phyloP scores from a whole-genome alignment of 805 yeast species.

The Pichia ethanolica region DNA sequence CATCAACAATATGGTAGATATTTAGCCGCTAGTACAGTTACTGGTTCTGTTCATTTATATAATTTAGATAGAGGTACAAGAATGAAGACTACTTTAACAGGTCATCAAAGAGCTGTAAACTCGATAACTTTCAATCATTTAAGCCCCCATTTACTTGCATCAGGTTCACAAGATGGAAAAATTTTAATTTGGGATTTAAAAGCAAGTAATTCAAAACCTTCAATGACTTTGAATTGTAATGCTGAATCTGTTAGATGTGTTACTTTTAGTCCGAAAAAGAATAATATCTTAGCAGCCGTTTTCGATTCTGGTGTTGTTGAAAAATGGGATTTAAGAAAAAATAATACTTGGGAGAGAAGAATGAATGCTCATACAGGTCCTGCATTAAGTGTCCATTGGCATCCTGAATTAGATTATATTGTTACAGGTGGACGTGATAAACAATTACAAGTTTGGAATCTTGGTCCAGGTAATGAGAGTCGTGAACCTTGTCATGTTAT shows the following conservation, averaged over 20 bases:
- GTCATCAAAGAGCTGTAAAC: conserved; percentile 41
- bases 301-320: conserved; percentile 87
- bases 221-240: conserved; percentile 46
- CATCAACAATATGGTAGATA: conserved; percentile 31
- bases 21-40: conserved; percentile 39
- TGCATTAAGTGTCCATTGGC: conserved; percentile 83
- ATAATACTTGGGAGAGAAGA: conserved; percentile 54
- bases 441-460: conserved; percentile 69
- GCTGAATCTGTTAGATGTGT: conserved; percentile 64
- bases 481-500: conserved; percentile 63
- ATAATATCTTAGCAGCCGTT: conserved; percentile 60
- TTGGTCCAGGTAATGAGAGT: conserved; percentile 33
- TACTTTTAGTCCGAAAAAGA: conserved; percentile 45
- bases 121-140: conserved; percentile 34
- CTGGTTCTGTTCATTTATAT: conserved; percentile 37
- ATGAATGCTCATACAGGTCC: conserved; percentile 90
- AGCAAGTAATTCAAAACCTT: conserved; percentile 37
- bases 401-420: conserved; percentile 72
- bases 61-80: conserved; percentile 25
- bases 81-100: conserved; percentile 27
- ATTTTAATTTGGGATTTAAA: conserved; percentile 72
- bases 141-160: conserved; percentile 35
- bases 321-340: conserved; percentile 76
- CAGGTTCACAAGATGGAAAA: conserved; percentile 78
- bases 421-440: conserved; percentile 93